These are phyloP conservation scores for Ascoidea asiatica DNA, from an alignment of 805 yeast genomes.

Conservation along the genomic window DNA sequence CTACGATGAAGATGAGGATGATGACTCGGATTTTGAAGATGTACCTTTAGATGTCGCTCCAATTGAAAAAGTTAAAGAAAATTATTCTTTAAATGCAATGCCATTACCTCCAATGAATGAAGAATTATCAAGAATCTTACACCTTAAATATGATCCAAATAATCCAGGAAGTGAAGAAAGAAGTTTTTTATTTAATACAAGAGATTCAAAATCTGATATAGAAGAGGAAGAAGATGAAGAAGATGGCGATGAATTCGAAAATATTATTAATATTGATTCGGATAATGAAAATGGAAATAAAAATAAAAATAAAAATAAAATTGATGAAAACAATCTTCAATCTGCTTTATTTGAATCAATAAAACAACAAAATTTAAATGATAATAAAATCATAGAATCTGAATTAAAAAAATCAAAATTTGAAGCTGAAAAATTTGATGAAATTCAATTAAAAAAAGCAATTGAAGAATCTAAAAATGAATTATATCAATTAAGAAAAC, in stretches of 20 bases:
- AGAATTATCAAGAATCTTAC: constrained; percentile 8
- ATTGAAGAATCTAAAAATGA: constrained; percentile 34
- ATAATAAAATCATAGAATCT: constrained; percentile 5
- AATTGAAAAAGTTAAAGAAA: constrained; percentile 17
- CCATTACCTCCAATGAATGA: constrained; percentile 20
- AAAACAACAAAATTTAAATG: constrained; percentile 13
- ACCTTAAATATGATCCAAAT: constrained; percentile 12
- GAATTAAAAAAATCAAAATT: constrained; percentile 2
- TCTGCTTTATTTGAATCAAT: constrained; percentile 13
- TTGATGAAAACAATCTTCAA: constrained; percentile 3
- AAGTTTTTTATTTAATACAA: neutral
- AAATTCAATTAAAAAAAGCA: constrained; percentile 30
- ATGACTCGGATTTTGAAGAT: constrained; percentile 28
- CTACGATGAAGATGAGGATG: constrained; percentile 17
- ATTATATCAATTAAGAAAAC: constrained; percentile 16
- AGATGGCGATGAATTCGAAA: constrained; percentile 10
- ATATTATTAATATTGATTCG: constrained; percentile 11
- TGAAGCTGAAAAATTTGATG: constrained; percentile 16
- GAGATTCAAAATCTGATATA: neutral
- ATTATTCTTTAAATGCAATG: constrained; percentile 28
- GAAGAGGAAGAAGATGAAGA: constrained; percentile 11
- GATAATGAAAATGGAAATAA: constrained; percentile 12
- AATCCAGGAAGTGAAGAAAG: constrained; percentile 8
- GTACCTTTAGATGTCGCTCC: constrained; percentile 66
- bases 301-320: constrained; percentile 3